Evolutionary conservation across 768 basidiomycete species (phyloP), one percentile per base, ranked within the genome.

Genomic region (Lactarius hatsudake): DNA sequence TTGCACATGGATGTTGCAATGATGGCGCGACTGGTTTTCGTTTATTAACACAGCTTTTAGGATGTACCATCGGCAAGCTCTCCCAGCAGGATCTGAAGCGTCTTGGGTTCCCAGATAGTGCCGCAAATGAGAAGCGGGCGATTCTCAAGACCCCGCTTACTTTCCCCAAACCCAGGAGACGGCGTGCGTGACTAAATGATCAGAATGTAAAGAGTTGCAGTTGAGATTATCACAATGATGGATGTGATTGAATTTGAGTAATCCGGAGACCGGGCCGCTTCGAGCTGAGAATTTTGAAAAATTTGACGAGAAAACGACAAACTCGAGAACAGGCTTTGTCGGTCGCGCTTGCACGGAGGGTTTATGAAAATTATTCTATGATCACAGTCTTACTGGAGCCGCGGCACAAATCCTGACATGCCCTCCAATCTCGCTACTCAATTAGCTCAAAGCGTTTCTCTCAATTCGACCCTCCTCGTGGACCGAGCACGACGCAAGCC

Each of bases 371-470:
- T 34, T 62, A 51, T 34, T 59, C 23, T 13, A 67, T 67, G 61
- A 53, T 48, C 57, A 28, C 18, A 1, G 18, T 43, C 17, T 28
- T 58, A 17, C 45, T 66, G 10, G 58, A 9, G 45, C 10, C 38
- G 26, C 66, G 9, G 32, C 42, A 40, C 54, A 12, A 67, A 23
- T 32, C 36, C 42, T 54, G 61, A 59, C 43, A 86, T 87, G 88
- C 76, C 80, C 40, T 89, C 92, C 36, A 87, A 87, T 72, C 87
- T 98, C 67, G 91, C 94, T 20, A 78, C 80, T 10, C 95, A 98
- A 76, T 83, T 98, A 17, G 87, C 90, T 18, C 83, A 88, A 72
- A 84, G 86, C 68, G 84, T 87, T 10, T 96, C 94, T 7, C 80
- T 94, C 36, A 96, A 97, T 77, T 80, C 88, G 40, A 77, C 84